Conservation (phyloP, 2,329 filamentous ascomycete species). For the Ophiostoma quercus region DNA sequence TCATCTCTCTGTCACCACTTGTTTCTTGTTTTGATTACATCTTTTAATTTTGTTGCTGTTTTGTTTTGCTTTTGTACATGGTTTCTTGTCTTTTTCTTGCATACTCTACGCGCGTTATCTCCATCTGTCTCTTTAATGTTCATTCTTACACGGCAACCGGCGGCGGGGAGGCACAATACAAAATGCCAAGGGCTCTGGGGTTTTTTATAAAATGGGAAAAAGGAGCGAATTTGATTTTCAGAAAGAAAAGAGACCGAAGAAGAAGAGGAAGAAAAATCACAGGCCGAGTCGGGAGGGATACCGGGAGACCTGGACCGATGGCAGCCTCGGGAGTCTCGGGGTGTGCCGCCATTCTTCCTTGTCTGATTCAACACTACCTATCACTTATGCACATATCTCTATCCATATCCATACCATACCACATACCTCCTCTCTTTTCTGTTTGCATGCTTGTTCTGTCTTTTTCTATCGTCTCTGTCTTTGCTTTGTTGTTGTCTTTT, state of each 20-base stretch:
- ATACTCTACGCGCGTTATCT: slow-evolving; percentile 11
- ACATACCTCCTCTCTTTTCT: slow-evolving; percentile 4
- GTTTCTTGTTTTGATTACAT: slow-evolving; percentile 13
- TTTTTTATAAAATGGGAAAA: slow-evolving; percentile 26
- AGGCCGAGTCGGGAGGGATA: slow-evolving; percentile 8
- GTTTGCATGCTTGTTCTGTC: slow-evolving; percentile 10
- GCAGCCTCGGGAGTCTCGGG: background rate
- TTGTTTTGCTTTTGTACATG: slow-evolving; percentile 17
- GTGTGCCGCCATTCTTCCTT: background rate
- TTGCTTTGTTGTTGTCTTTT: background rate
- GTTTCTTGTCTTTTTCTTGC: slow-evolving; percentile 15
- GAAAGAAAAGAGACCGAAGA: background rate
- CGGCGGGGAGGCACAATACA: slow-evolving; percentile 18
- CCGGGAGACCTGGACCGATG: background rate
- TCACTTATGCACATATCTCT: slow-evolving; percentile 3
- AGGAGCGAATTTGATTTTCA: slow-evolving; percentile 22
- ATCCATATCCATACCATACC: slow-evolving; percentile 1
- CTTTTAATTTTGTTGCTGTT: slow-evolving; percentile 8
- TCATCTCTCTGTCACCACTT: background rate
- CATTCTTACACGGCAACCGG: slow-evolving; percentile 17
- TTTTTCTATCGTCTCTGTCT: background rate
- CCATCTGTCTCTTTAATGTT: slow-evolving; percentile 20
- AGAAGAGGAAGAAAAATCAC: slow-evolving; percentile 22
- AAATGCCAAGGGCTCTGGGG: slow-evolving; percentile 15
- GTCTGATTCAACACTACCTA: slow-evolving; percentile 14